phyloP scores from a whole-genome alignment of 2,329 filamentous ascomycete genomes.

The Paecilomyces formosus region DNA sequence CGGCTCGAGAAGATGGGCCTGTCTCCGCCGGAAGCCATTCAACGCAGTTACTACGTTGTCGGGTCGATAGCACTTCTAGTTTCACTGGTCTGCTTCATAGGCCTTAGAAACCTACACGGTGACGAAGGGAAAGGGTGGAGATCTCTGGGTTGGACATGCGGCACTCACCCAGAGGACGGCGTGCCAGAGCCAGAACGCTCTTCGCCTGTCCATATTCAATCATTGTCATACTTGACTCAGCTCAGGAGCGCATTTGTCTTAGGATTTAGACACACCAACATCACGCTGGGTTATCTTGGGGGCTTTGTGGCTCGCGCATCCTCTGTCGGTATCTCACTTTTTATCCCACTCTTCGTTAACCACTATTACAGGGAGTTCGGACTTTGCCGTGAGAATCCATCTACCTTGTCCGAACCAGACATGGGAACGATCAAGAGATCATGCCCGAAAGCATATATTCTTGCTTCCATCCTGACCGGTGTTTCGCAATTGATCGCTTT shows the following conservation, averaged over 20 bases:
- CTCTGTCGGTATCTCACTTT: slow-evolving; percentile 89
- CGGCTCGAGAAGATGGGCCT: slow-evolving; percentile 67
- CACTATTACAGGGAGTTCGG: slow-evolving; percentile 78
- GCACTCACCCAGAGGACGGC: neutral
- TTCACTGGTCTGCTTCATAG: slow-evolving; percentile 68
- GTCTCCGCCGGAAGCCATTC: slow-evolving; percentile 66
- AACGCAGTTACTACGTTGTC: slow-evolving; percentile 82
- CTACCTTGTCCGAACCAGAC: slow-evolving; percentile 19
- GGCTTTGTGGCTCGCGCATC: slow-evolving; percentile 93
- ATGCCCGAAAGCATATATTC: slow-evolving; percentile 78
- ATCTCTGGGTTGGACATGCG: slow-evolving; percentile 33
- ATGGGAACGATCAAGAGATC: slow-evolving; percentile 67
- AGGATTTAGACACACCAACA: slow-evolving; percentile 67
- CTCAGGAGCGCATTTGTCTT: slow-evolving; percentile 58
- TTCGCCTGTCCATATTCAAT: slow-evolving; percentile 1
- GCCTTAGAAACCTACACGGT: slow-evolving; percentile 59
- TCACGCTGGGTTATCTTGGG: slow-evolving; percentile 81
- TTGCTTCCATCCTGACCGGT: slow-evolving; percentile 80
- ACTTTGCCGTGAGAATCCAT: slow-evolving; percentile 54
- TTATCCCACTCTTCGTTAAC: slow-evolving; percentile 89
- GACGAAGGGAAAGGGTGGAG: slow-evolving; percentile 72
- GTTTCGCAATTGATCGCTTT: slow-evolving; percentile 82
- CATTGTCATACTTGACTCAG: slow-evolving; percentile 41
- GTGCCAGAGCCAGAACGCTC: slow-evolving; percentile 1
- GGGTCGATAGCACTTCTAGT: slow-evolving; percentile 64